Conservation (phyloP, 2,329 filamentous ascomycete species). For the Coccinonectria pachysandricola region DNA sequence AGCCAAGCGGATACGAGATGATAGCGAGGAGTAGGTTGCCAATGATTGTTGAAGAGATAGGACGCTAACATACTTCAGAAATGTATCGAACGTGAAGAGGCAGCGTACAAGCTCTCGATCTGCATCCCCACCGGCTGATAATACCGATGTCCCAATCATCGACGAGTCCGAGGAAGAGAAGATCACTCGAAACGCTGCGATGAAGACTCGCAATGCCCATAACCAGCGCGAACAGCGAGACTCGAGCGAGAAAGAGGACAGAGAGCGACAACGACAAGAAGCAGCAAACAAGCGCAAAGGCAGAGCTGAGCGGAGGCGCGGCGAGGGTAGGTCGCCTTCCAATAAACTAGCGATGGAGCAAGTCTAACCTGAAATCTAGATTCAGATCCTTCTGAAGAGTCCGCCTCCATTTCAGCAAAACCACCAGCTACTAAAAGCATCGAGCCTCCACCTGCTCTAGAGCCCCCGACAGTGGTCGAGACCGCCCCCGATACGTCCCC, state of each 20-base stretch:
- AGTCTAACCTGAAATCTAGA: no score
- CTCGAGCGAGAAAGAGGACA: conserved; percentile 60
- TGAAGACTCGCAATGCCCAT: conserved; percentile 51
- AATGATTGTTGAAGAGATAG: conserved; percentile 10
- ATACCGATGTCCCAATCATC: conserved; percentile 38
- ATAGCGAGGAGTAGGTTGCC: conserved; percentile 79
- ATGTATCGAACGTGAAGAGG: conserved; percentile 62
- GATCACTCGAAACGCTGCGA: conserved; percentile 39
- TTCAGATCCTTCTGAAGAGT: conserved; percentile 62
- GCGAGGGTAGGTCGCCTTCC: conserved; percentile 56
- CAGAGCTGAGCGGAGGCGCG: conserved; percentile 68
- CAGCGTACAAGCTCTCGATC: conserved; percentile 75
- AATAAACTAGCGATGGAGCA: no score
- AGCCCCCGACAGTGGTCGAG: conserved; percentile 19
- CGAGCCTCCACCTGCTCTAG: conserved; percentile 19
- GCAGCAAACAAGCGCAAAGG: conserved; percentile 72
- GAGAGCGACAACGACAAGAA: conserved; percentile 63
- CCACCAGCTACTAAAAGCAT: conserved; percentile 19
- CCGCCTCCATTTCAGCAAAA: conserved; percentile 36
- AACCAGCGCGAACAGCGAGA: conserved; percentile 52
- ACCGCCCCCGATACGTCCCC: conserved; percentile 30
- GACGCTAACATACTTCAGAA: conserved; percentile 37
- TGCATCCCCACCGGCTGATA: conserved; percentile 41
- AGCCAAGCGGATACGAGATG: conserved; percentile 75
- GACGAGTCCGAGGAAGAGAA: conserved; percentile 66